phyloP scores from a whole-genome alignment of 2,329 filamentous ascomycete species.

The Neocucurbitaria cava region DNA sequence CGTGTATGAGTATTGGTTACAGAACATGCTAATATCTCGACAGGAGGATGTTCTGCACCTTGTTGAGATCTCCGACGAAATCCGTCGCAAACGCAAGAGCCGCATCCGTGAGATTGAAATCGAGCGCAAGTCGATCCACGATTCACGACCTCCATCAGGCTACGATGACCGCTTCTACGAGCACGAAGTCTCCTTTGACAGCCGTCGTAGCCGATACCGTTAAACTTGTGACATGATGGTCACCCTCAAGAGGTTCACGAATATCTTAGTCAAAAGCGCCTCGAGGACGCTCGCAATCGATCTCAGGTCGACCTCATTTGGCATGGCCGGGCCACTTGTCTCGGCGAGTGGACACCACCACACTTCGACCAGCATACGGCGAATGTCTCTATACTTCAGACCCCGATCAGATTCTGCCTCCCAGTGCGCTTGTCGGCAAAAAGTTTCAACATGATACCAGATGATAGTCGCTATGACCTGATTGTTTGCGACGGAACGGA shows the following conservation, averaged over 20 bases:
- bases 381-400: slow-evolving; percentile 12
- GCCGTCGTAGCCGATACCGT: slow-evolving; percentile 46
- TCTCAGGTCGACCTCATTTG: slow-evolving; percentile 13
- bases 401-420: not conserved
- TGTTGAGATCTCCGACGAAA: slow-evolving; percentile 81
- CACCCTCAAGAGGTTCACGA: slow-evolving; percentile 1
- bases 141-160: slow-evolving; percentile 52
- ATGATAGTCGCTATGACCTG: slow-evolving; percentile 30
- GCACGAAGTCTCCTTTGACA: slow-evolving; percentile 71
- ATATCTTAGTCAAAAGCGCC: not conserved
- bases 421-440: slow-evolving; percentile 18
- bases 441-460: slow-evolving; percentile 39
- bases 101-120: slow-evolving; percentile 68
- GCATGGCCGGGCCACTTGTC: slow-evolving; percentile 17
- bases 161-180: slow-evolving; percentile 72
- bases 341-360: slow-evolving; percentile 17
- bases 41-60: slow-evolving; percentile 88
- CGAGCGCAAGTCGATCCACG: slow-evolving; percentile 63
- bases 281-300: slow-evolving; percentile 7
- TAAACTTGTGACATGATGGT: slow-evolving; percentile 21
- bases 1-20: not conserved
- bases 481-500: slow-evolving; percentile 27
- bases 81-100: slow-evolving; percentile 70
- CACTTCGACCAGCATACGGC: slow-evolving; percentile 10
- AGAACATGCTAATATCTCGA: slow-evolving; percentile 14